A percentile compares a stretch with the other conserved stretches of the same genome.
Evolutionary conservation across 306 rosid genomes (phyloP).

Genomic region (Mimosa bimucronata): DNA sequence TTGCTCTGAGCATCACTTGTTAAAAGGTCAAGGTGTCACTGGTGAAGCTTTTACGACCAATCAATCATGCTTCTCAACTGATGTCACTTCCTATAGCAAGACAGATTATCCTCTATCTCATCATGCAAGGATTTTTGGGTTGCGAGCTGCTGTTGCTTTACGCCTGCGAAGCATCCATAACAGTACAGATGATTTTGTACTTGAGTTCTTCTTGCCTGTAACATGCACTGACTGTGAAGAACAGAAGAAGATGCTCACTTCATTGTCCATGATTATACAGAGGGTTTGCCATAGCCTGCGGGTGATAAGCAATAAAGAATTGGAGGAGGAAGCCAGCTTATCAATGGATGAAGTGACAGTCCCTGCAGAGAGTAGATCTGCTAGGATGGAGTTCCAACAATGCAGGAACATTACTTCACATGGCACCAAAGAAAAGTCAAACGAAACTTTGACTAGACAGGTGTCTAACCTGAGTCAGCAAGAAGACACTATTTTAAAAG

Average conservation of each 20-base stretch:
- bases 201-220: constrained; percentile 93
- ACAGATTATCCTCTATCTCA: constrained; percentile 90
- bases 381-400: constrained; percentile 41
- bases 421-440: constrained; percentile 40
- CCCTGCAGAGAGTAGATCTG: constrained; percentile 38
- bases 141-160: constrained; percentile 87
- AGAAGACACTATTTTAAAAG: constrained; percentile 42
- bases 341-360: constrained; percentile 40
- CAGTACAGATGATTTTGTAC: constrained; percentile 70
- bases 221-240: constrained; percentile 71
- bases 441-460: constrained; percentile 39
- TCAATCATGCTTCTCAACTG: constrained; percentile 78
- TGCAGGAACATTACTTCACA: constrained; percentile 42
- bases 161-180: constrained; percentile 79
- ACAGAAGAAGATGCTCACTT: constrained; percentile 78
- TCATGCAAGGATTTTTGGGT: constrained; percentile 73
- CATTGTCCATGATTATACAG: constrained; percentile 75
- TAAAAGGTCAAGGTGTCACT: constrained; percentile 89
- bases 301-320: constrained; percentile 73
- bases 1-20: constrained; percentile 96
- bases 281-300: constrained; percentile 66
- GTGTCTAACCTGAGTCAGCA: constrained; percentile 46
- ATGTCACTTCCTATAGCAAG: constrained; percentile 69
- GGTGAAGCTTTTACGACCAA: constrained; percentile 87
- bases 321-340: constrained; percentile 53